Base-by-base conservation (phyloP, 108 stramenopile genomes). In the Skeletonema tropicum region DNA sequence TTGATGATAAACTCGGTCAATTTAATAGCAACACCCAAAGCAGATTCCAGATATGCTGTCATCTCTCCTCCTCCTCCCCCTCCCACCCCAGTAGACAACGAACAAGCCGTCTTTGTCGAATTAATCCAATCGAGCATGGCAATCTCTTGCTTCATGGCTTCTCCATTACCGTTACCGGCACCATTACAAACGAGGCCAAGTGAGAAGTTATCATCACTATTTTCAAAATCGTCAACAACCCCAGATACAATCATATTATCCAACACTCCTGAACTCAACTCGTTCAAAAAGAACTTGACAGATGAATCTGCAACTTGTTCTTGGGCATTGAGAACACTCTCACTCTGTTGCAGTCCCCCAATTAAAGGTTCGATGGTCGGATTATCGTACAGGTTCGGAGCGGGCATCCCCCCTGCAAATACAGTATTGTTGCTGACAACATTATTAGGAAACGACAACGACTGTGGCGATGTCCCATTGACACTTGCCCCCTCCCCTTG, bases 1-100 rank as follows among this genome's bases (percentile, higher is more conserved):
- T 76, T 59, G 2, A 68, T 35, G 30, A 76, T 29, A 61, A 10
- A 68, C 32, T 76, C 67, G 1, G 59, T 68, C 17, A 76, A n/a
- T 32, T 76, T 76, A 25, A 76, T 29, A n/a, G 75, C 75, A 68
- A 76, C 13, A 6, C 14, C 33, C n/a, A 76, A 1, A 33, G 75
- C 75, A 35, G 60, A 61, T 23, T 49, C 45, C 19, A 62, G 35
- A 25, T 76, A 76, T 41, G 26, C 12, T 4, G 38, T 19, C 13
- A 58, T 36, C 33, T 23, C 52, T 23, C 52, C 52, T 55, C 9
- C n/a, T 45, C 26, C 26, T 29, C 1, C 26, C 2, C 1, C 26
- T 29, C 15, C 42, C 15, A 45, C 3, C 5, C 12, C 71, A 9
- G 3, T n/a, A 12, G 57, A 29, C 15, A 21, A 23, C 12, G 17